phyloP scores from a whole-genome alignment of 176 grass and related monocot species.

The Tillandsia leiboldiana region DNA sequence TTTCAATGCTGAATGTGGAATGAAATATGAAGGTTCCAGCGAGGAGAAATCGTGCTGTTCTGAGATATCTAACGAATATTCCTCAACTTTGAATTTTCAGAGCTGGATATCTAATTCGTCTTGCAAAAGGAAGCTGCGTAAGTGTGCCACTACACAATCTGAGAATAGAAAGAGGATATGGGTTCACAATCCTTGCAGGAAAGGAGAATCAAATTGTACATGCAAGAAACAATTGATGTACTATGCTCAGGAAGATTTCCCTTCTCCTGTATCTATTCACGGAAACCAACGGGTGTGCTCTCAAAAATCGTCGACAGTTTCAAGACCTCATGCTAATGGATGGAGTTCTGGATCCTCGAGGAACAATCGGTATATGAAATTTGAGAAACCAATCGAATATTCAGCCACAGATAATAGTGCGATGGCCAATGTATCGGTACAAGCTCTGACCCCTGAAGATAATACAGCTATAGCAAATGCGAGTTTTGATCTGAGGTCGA shows the following conservation, averaged over 20 bases:
- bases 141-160: conserved; percentile 36
- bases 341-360: background rate
- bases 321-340: background rate
- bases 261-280: background rate
- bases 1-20: conserved; percentile 7
- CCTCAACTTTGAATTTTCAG: background rate
- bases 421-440: conserved; percentile 11
- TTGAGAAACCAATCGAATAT: conserved; percentile 41
- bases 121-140: background rate
- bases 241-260: background rate
- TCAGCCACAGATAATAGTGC: conserved; percentile 24
- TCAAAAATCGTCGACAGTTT: background rate
- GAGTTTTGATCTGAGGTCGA: background rate
- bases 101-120: background rate
- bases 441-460: conserved; percentile 11
- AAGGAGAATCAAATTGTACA: background rate
- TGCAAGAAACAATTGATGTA: background rate
- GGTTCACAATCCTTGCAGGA: background rate
- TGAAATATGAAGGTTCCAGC: conserved; percentile 13
- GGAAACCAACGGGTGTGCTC: background rate
- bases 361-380: background rate
- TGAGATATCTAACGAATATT: conserved; percentile 26
- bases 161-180: background rate
- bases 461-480: background rate
- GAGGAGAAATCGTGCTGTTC: conserved; percentile 26